Conservation (phyloP, 192 early-diverging fungal genomes). For the Blastocladiella britannica region DNA sequence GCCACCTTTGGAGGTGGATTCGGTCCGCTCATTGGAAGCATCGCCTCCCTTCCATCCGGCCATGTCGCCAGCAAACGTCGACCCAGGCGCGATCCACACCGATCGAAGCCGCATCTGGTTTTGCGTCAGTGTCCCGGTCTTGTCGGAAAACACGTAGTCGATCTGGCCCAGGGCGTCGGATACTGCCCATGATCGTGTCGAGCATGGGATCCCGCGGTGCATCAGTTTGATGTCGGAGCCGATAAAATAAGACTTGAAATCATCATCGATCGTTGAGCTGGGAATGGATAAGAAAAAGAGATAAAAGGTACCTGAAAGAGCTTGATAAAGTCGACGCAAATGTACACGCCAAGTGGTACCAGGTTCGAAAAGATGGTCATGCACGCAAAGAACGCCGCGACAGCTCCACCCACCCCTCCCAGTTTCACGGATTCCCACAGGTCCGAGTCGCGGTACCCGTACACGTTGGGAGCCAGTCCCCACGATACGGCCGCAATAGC, state of each 20-base stretch:
- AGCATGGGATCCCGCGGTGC: conserved; percentile 15
- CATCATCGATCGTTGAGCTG: not conserved
- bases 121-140: conserved; percentile 35
- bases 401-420: no score
- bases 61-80: conserved; percentile 5
- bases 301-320: conserved; percentile 34
- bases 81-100: conserved; percentile 34
- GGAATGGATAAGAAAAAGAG: not conserved
- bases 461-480: no score
- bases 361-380: no score
- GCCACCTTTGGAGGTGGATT: no score
- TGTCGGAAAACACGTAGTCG: conserved; percentile 39
- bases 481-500: no score
- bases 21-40: no score
- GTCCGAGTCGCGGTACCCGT: no score
- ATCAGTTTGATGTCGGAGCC: conserved; percentile 94
- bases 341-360: no score
- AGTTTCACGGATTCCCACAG: no score
- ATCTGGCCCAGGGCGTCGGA: conserved; percentile 20
- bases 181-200: conserved; percentile 55
- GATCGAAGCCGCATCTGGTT: conserved; percentile 40
- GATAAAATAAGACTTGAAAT: conserved; percentile 4
- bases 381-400: no score
- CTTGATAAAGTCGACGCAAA: conserved; percentile 84
- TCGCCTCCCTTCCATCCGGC: no score